phyloP scores from a whole-genome alignment of 2,329 filamentous ascomycete species.

The Calonectria fujianensis region DNA sequence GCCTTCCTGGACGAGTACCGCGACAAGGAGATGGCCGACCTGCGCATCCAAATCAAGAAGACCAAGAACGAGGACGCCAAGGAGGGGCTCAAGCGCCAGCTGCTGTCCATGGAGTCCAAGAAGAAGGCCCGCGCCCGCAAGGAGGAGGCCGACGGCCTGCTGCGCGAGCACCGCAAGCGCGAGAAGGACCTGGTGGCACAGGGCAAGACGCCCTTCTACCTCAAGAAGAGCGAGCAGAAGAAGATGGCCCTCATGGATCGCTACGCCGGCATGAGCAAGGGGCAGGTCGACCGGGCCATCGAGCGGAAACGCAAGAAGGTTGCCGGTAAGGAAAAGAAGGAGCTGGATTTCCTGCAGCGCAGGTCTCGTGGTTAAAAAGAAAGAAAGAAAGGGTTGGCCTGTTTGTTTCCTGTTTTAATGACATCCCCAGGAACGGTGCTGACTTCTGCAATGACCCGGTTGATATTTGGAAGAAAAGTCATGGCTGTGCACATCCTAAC shows the following conservation, averaged over 20 bases:
- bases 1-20: constrained; percentile 92
- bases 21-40: constrained; percentile 85
- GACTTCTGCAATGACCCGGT: background rate
- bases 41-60: constrained; percentile 80
- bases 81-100: constrained; percentile 81
- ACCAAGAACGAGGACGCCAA: constrained; percentile 79
- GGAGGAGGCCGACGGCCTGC: constrained; percentile 80
- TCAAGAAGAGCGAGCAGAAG: constrained; percentile 95
- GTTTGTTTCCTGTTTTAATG: background rate
- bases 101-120: constrained; percentile 87
- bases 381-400: background rate
- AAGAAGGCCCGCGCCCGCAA: constrained; percentile 82
- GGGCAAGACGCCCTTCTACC: constrained; percentile 94
- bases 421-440: background rate
- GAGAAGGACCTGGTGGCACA: constrained; percentile 91
- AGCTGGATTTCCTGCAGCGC: constrained; percentile 70
- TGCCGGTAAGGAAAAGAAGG: constrained; percentile 88
- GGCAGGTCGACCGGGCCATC: constrained; percentile 88
- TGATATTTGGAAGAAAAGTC: background rate
- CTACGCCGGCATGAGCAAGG: constrained; percentile 89
- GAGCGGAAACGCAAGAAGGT: constrained; percentile 94
- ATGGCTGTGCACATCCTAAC: constrained; percentile 19
- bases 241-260: constrained; percentile 86
- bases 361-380: constrained; percentile 41
- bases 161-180: constrained; percentile 84